These are phyloP conservation scores for Trichoderma semiorbis DNA, from an alignment of 2,329 filamentous ascomycete genomes.

Conservation along the genomic window DNA sequence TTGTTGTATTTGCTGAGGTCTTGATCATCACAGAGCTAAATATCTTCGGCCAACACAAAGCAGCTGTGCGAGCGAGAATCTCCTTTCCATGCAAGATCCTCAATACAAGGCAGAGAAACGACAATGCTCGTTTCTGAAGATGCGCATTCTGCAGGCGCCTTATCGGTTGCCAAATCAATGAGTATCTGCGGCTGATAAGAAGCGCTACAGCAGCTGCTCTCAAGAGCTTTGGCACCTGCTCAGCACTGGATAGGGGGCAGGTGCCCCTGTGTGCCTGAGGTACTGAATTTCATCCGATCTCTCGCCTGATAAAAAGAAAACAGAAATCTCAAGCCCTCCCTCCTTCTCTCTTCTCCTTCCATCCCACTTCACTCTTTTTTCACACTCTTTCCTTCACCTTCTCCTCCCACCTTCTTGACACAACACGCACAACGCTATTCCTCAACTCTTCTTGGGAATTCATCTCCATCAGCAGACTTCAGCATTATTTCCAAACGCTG, in stretches of 20 bases:
- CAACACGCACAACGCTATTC: not conserved
- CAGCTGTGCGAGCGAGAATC: not conserved
- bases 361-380: not conserved
- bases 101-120: not conserved
- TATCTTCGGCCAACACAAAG: not conserved
- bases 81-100: not conserved
- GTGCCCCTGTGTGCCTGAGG: not conserved
- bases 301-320: not conserved
- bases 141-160: not conserved
- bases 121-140: not conserved
- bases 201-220: not conserved
- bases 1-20: not conserved
- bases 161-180: not conserved
- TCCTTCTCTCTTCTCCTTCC: not conserved
- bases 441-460: not conserved
- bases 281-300: not conserved
- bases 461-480: not conserved
- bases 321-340: not conserved
- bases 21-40: not conserved
- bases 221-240: not conserved
- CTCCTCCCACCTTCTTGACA: not conserved
- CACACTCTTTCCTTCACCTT: not conserved
- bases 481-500: not conserved
- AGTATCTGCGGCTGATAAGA: not conserved
- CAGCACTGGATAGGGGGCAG: not conserved